Base-by-base conservation (phyloP, 768 basidiomycete species). In the Mycena pura region DNA sequence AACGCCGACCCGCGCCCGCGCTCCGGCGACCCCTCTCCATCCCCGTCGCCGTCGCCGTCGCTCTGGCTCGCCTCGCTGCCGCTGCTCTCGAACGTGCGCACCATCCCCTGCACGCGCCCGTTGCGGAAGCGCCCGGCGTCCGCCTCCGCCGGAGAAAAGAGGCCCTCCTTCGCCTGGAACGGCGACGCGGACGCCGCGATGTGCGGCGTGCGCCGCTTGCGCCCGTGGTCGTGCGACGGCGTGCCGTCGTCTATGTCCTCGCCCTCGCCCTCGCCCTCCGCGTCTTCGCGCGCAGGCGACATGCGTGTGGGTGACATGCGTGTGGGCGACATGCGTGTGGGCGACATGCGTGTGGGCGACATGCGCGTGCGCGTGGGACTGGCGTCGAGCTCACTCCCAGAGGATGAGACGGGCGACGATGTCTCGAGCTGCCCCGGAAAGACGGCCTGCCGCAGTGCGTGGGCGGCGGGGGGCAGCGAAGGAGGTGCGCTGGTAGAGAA, bases 51-150 rank as follows among this genome's bases (percentile, higher is more conserved):
- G n/a, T n/a, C n/a, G n/a, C n/a, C n/a, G 9, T 49, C 48, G 27
- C 54, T 29, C 51, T 50, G 52, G 24, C 34, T 28, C 38, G 25
- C 55, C 47, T 65, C 64, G 36, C 64, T 65, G 34, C 64, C 64
- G 22, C 64, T 65, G 43, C 64, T 65, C 60, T 65, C 64, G 41
- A 65, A 62, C 28, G 55, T 44, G 40, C 64, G 55, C 25, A 65
- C 64, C 64, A 65, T 65, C 24, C 64, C 64, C 45, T 47, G 45
- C 38, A 65, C 64, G 22, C 64, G 64, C 11, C 64, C 64, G 27
- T 65, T 65, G 9, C 64, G 31, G 43, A 56, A 64, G 9, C 63
- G 47, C 8, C 52, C 55, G 5, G 11, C 38, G 31, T 11, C 27
- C 15, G 25, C 15, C 13, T n/a, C 19, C 17, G 41, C 9, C 15